phyloP scores from a whole-genome alignment of 257 asterid species.

The Jacaranda copaia region DNA sequence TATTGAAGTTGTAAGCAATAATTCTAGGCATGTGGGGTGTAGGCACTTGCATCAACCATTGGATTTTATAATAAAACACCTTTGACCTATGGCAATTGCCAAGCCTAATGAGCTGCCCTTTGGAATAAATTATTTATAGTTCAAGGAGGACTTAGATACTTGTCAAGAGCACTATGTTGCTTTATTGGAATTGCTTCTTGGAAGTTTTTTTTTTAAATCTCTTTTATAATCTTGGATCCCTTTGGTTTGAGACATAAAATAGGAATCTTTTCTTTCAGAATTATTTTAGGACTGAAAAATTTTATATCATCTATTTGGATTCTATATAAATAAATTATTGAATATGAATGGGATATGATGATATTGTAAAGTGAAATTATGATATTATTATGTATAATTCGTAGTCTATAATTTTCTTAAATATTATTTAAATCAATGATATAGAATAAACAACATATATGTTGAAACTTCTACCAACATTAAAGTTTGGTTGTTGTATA shows the following conservation, averaged over 20 bases:
- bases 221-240: conserved; percentile 26
- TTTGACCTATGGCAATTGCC: conserved; percentile 34
- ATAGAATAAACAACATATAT: too few relatives aligned
- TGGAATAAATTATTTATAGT: conserved; percentile 33
- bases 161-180: conserved; percentile 37
- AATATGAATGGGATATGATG: too few relatives aligned
- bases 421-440: too few relatives aligned
- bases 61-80: conserved; percentile 25
- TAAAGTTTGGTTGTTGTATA: too few relatives aligned
- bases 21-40: conserved; percentile 51
- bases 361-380: too few relatives aligned
- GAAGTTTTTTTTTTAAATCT: conserved; percentile 20
- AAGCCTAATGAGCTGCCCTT: conserved; percentile 40
- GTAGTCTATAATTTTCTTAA: too few relatives aligned
- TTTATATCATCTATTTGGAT: too few relatives aligned
- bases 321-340: too few relatives aligned
- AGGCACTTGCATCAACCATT: conserved; percentile 34
- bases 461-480: too few relatives aligned
- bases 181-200: conserved; percentile 39
- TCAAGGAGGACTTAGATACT: conserved; percentile 45
- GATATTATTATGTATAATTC: too few relatives aligned
- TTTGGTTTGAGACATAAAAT: conserved; percentile 13
- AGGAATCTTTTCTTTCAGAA: conserved; percentile 19
- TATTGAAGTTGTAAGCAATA: conserved; percentile 36
- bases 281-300: too few relatives aligned